A percentile compares a stretch with the other conserved stretches of the same genome.
Evolutionary conservation across 2,329 filamentous ascomycete species (phyloP).

Genomic region (Sphaerulina populicola): DNA sequence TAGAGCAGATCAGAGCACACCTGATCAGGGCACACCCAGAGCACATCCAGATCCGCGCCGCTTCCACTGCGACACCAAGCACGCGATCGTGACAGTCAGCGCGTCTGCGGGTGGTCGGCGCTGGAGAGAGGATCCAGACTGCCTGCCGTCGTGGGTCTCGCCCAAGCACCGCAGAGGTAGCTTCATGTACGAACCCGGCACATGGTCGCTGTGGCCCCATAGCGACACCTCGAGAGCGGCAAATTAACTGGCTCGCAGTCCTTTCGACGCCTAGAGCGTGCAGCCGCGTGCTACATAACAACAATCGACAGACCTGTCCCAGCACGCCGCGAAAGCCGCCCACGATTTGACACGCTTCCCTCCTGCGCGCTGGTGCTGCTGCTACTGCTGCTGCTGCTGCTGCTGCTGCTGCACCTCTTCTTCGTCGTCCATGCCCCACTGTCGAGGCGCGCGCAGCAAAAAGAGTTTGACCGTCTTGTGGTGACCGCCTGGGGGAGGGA

Average conservation of each 20-base stretch:
- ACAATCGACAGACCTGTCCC: slow-evolving; percentile 2
- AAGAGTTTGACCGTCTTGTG: background rate
- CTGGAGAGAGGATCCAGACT: background rate
- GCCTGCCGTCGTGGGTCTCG: background rate
- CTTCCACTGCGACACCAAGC: slow-evolving; percentile 1
- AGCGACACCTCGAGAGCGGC: background rate
- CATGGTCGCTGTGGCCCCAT: slow-evolving; percentile 10
- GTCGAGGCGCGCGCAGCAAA: background rate
- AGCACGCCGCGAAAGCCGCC: background rate
- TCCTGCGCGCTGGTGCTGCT: background rate
- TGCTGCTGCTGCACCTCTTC: background rate
- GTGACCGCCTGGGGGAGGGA: slow-evolving; percentile 3
- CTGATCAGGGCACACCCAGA: no score
- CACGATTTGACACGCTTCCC: slow-evolving; percentile 1
- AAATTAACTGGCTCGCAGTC: slow-evolving; percentile 12
- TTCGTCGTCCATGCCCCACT: slow-evolving; percentile 12
- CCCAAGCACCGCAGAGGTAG: background rate
- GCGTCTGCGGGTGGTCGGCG: background rate
- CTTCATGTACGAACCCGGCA: slow-evolving; percentile 15
- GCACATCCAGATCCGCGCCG: background rate
- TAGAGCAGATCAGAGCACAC: no score
- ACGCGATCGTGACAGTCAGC: slow-evolving; percentile 3
- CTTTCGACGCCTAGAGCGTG: slow-evolving; percentile 5
- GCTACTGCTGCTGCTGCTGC: no score
- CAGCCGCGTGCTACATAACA: slow-evolving; percentile 11